A percentile compares a stretch with the other conserved stretches of the same genome.
Evolutionary conservation across 176 grass and related monocot genomes (phyloP).

Genomic region (Pharus latifolius): DNA sequence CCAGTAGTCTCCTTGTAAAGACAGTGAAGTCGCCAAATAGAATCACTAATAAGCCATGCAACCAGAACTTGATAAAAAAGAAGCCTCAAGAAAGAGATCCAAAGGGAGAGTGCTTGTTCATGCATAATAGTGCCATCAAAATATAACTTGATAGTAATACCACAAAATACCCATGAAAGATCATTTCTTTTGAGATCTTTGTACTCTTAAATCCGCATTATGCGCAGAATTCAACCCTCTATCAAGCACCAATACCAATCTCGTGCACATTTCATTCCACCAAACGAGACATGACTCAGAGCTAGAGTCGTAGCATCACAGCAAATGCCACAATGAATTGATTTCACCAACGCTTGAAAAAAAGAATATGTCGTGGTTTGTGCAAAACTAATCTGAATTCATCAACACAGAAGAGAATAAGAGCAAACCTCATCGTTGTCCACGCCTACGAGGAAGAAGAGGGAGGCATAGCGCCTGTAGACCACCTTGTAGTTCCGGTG

Average conservation of each 20-base stretch:
- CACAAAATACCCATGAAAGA: neutral
- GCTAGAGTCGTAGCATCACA: neutral
- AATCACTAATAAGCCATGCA: neutral
- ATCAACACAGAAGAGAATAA: neutral
- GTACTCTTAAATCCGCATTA: too few relatives aligned
- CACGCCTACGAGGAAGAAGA: constrained; percentile 94
- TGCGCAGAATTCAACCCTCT: neutral
- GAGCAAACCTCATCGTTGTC: constrained; percentile 73
- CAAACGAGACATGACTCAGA: neutral
- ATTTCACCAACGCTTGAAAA: neutral
- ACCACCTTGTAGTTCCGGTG: constrained; percentile 97
- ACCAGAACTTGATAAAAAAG: neutral
- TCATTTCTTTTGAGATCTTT: neutral
- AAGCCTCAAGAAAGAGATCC: neutral
- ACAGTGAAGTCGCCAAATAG: neutral
- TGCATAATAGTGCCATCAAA: neutral
- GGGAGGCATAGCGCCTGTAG: constrained; percentile 91
- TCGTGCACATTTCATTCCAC: neutral
- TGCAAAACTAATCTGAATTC: neutral
- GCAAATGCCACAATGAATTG: neutral
- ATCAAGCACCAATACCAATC: neutral
- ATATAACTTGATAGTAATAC: neutral
- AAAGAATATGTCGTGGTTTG: neutral
- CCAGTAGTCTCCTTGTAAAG: neutral
- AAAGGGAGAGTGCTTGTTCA: neutral